Evolutionary conservation across 2,329 filamentous ascomycete genomes (phyloP).

Genomic region (Colletotrichum tamarilloi): DNA sequence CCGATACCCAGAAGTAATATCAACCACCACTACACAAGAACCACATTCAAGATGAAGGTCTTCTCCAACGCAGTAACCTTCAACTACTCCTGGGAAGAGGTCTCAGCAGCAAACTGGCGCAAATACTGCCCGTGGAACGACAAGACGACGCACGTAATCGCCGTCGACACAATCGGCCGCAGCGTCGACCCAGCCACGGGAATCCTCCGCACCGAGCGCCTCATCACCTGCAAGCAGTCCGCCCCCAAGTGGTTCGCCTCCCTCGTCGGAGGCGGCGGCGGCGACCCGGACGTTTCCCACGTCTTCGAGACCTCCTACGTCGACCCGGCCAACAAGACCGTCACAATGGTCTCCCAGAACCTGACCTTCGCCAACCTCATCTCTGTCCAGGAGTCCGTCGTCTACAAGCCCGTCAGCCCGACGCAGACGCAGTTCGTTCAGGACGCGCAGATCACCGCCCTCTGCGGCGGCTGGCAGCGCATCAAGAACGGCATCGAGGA

Average conservation of each 20-base stretch:
- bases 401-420: constrained; percentile 75
- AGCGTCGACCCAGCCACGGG: constrained; percentile 65
- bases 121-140: constrained; percentile 99
- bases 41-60: constrained; percentile 80
- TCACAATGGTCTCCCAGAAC: constrained; percentile 97
- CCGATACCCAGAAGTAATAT: background rate
- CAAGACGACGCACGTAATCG: constrained; percentile 95
- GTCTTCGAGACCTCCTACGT: constrained; percentile 98
- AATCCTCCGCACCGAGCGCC: constrained; percentile 70
- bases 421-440: constrained; percentile 85
- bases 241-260: constrained; percentile 84
- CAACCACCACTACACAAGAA: constrained; percentile 13
- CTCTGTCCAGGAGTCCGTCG: constrained; percentile 91
- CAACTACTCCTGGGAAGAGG: constrained; percentile 98
- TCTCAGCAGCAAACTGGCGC: constrained; percentile 96
- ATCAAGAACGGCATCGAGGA: constrained; percentile 98
- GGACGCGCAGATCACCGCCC: constrained; percentile 90
- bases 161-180: constrained; percentile 91
- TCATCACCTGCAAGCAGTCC: constrained; percentile 71
- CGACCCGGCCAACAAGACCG: constrained; percentile 82
- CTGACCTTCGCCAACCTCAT: constrained; percentile 92
- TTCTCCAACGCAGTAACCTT: constrained; percentile 92
- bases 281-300: constrained; percentile 77
- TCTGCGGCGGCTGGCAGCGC: constrained; percentile 97
- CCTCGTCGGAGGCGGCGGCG: constrained; percentile 73